phyloP scores from a whole-genome alignment of 768 basidiomycete species.

The Pleurotus pulmonarius region DNA sequence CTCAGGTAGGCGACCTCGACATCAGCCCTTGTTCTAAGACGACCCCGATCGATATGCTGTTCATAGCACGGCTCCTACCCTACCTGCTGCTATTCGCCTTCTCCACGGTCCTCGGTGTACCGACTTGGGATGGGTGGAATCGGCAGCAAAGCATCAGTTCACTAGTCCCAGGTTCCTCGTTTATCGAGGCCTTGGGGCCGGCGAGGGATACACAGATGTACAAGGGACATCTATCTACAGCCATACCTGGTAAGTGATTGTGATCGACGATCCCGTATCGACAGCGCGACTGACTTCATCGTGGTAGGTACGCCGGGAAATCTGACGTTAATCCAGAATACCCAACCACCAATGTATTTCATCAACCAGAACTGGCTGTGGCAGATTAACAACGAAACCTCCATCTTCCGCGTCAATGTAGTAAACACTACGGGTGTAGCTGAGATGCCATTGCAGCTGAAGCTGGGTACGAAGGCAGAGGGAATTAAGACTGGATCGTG shows the following conservation, averaged over 20 bases:
- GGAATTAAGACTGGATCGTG: constrained; percentile 43
- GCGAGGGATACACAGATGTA: constrained; percentile 13
- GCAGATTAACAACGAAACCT: constrained; percentile 52
- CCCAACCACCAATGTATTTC: constrained; percentile 47
- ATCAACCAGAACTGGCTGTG: constrained; percentile 48
- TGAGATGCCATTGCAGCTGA: constrained; percentile 45
- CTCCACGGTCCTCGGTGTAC: constrained; percentile 28
- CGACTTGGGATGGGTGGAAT: constrained; percentile 38
- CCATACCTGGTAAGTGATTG: constrained; percentile 25
- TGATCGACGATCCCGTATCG: background rate
- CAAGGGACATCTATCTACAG: constrained; percentile 27
- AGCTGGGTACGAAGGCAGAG: constrained; percentile 31
- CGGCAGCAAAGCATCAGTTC: constrained; percentile 32
- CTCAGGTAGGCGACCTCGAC: background rate
- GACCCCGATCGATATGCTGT: constrained; percentile 1
- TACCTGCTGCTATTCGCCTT: constrained; percentile 18
- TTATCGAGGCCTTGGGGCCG: constrained; percentile 33
- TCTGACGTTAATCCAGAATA: constrained; percentile 35
- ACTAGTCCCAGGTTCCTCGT: constrained; percentile 38
- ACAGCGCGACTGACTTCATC: background rate
- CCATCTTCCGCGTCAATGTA: constrained; percentile 52
- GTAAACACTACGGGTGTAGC: constrained; percentile 43
- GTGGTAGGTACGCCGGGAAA: constrained; percentile 43
- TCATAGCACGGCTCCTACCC: background rate
- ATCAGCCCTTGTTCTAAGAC: background rate